Base-by-base conservation (phyloP, 2,329 filamentous ascomycete species). In the Penicillium sp. region DNA sequence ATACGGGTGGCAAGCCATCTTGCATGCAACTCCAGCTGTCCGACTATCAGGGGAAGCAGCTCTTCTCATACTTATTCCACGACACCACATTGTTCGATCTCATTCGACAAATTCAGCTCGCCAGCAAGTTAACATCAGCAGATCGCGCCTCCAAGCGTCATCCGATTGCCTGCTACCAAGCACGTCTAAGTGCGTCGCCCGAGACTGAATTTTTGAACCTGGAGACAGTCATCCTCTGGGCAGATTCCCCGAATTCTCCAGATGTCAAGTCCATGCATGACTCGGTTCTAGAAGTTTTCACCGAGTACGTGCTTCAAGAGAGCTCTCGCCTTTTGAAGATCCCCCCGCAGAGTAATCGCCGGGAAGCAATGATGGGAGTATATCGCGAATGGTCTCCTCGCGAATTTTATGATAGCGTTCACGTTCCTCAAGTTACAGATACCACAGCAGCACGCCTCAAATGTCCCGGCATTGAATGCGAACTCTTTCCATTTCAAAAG, bases 401-500 rank as follows among this genome's bases (percentile, higher is more conserved):
- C 16, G 75, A 79, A 44, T 80, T 80, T 56, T 80, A 80, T 49
- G 71, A 77, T 27, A 77, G 72, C 61, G 77, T 80, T 39, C 71
- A 79, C 61, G 74, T 79, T 22, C 78, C 78, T 11, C 59, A 62
- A 18, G 63, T 72, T 34, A 66, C 66, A 2, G 54, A 66, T 11
- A 61, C 60, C n/a, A 49, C 70, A 27, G 72, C 74, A 5, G 65
- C 67, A 32, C 59, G 71, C 6, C 60, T 78, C 6, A 64, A 70
- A 36, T 74, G 71, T 53, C 64, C 72, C 24, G 49, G 61, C 22
- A 54, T 77, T 24, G 60, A 70, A 18, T 77, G 71, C 47, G 57
- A 71, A 24, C 68, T 81, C n/a, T 80, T 77, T 56, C 77, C 79
- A 3, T 81, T 81, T 50, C 79, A 81, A 54, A 68, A 70, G 52